Percentiles rank a stretch among this genome's conserved stretches.
Conservation (phyloP, 2,329 filamentous ascomycete species). For the Purpureocillium takamizusanense region DNA sequence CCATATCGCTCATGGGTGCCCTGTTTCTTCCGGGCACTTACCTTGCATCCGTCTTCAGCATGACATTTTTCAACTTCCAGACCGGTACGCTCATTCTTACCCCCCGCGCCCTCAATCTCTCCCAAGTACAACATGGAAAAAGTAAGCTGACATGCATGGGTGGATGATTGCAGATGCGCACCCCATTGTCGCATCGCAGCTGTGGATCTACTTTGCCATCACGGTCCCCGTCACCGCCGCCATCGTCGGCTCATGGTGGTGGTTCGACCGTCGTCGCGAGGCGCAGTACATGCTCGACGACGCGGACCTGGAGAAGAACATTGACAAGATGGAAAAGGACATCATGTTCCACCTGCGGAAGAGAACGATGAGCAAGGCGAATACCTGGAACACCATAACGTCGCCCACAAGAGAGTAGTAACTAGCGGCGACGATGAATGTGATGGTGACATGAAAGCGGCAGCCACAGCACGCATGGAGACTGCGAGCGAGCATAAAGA, state of each 20-base stretch:
- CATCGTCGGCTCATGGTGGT: constrained; percentile 47
- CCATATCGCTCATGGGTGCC: constrained; percentile 52
- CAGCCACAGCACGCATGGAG: too few relatives aligned
- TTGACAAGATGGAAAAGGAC: constrained; percentile 46
- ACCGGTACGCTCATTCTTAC: constrained; percentile 21
- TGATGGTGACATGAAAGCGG: too few relatives aligned
- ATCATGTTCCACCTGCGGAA: constrained; percentile 48
- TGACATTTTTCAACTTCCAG: constrained; percentile 59
- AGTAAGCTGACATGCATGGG: not conserved
- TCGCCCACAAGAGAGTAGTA: constrained; percentile 14
- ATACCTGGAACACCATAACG: constrained; percentile 40
- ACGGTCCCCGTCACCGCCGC: constrained; percentile 47
- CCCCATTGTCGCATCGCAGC: constrained; percentile 13
- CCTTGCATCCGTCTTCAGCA: constrained; percentile 54
- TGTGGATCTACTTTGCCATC: constrained; percentile 58
- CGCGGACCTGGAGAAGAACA: constrained; percentile 41
- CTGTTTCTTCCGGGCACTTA: constrained; percentile 55
- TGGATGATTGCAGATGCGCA: not conserved
- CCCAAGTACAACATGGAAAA: not conserved
- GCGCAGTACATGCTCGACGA: constrained; percentile 39
- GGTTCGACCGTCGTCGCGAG: constrained; percentile 42
- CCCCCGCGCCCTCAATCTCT: not conserved
- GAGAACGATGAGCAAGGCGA: constrained; percentile 46
- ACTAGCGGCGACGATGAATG: too few relatives aligned
- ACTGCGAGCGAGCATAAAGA: too few relatives aligned